Conservation (phyloP, 176 grass and related monocot genomes). For the Tillandsia leiboldiana region DNA sequence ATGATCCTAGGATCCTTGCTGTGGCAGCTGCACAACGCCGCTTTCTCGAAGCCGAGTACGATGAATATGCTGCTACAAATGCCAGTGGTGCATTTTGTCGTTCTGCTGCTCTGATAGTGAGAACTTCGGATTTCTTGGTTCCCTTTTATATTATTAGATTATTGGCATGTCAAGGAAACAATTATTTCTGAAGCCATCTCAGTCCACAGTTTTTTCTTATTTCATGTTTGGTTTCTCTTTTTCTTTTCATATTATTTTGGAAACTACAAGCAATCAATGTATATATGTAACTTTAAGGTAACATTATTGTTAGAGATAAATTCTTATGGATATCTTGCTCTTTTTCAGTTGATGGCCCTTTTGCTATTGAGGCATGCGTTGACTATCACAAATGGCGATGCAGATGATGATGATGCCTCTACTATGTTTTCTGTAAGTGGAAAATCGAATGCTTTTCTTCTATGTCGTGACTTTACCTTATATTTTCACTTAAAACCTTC, state of each 20-base stretch:
- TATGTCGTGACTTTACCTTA: not conserved
- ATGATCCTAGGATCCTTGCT: slow-evolving; percentile 73
- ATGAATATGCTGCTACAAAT: slow-evolving; percentile 67
- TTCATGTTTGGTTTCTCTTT: not conserved
- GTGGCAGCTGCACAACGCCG: slow-evolving; percentile 65
- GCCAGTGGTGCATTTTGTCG: slow-evolving; percentile 75
- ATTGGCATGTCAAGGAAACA: too few species aligned
- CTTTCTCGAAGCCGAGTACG: slow-evolving; percentile 87
- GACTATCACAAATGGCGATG: slow-evolving; percentile 62
- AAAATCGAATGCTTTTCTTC: not conserved
- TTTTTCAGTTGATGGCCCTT: slow-evolving; percentile 72
- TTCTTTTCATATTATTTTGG: not conserved
- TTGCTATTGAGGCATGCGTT: slow-evolving; percentile 79
- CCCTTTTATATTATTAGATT: too few species aligned
- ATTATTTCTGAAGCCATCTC: too few species aligned
- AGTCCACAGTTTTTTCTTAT: not conserved
- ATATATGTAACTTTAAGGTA: not conserved
- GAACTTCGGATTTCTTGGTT: slow-evolving; percentile 8
- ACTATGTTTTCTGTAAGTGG: slow-evolving; percentile 79
- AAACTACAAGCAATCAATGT: not conserved
- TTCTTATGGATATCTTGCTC: not conserved
- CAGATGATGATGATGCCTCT: slow-evolving; percentile 65
- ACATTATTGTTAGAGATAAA: slow-evolving; percentile 6
- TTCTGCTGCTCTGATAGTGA: slow-evolving; percentile 84
- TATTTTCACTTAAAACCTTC: slow-evolving; percentile 14